Evolutionary conservation across 768 basidiomycete genomes (phyloP), one percentile per base, ranked within the genome.

Genomic region (Tubosaeta sp.): DNA sequence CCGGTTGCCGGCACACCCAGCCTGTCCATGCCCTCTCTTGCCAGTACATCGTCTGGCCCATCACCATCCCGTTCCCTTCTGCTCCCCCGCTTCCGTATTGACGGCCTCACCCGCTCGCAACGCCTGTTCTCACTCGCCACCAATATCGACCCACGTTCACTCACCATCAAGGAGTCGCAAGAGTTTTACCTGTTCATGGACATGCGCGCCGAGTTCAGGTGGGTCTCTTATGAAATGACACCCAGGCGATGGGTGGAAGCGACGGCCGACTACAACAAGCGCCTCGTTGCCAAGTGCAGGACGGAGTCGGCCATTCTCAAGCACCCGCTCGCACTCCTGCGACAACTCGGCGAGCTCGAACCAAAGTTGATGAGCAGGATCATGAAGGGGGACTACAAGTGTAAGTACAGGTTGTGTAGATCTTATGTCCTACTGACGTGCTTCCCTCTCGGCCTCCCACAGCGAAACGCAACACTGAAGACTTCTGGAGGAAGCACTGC

Each of bases 381-480:
- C 9, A 16, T 43, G 8, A 55, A 51, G 22, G 39, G 53, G 8
- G 42, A 58, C 34, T 62, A 42, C 16, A 55, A 51, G 6, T 60
- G 61, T 60, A 33, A 43, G 54, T 54, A 22, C 33, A 16, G 34
- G 13, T 16, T 35, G 13, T 16, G 13, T 35, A 19, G 11, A 22
- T 19, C 38, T 16, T 10, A 17, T 11, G 38, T 39, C 19, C 42
- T 4, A n/a, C 42, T 43, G 8, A 43, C 25, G 3, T 9, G 26
- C 26, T 16, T 4, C 26, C 26, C 25, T 27, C 26, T 26, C 42
- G 19, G 33, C 33, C 33, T 16, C 34, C 34, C 14, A 0, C 26
- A 43, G 42, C 42, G 8, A 43, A 43, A n/a, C 25, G 27, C 7
- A 43, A 43, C 27, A n/a, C 43, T 35, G 29, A 51, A 16, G 39